phyloP scores from a whole-genome alignment of 2,329 filamentous ascomycete genomes.

The Cercospora beticola region DNA sequence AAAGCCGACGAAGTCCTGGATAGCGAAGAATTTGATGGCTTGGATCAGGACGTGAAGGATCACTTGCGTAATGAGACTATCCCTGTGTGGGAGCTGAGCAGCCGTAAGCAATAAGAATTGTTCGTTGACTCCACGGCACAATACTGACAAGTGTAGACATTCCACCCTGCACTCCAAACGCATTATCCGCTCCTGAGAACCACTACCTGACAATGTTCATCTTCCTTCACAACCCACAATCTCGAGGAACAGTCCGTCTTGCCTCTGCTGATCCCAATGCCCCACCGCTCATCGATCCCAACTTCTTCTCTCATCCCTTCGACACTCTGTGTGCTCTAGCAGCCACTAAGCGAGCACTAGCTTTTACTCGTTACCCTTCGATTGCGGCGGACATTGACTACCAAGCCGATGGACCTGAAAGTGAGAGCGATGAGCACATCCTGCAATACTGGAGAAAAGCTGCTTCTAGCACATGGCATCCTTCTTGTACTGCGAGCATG shows the following conservation, averaged over 20 bases:
- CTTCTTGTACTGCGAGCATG: background rate
- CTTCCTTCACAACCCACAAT: background rate
- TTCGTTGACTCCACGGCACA: background rate
- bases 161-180: background rate
- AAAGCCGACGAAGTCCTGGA: background rate
- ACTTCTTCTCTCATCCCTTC: background rate
- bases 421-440: background rate
- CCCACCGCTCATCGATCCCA: background rate
- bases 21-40: background rate
- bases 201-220: background rate
- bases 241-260: background rate
- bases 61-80: background rate
- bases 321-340: background rate
- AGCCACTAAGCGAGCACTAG: background rate
- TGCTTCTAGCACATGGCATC: background rate
- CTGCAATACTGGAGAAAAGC: background rate
- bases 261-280: background rate
- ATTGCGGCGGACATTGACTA: background rate
- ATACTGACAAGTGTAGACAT: background rate
- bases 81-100: background rate
- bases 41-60: background rate
- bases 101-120: background rate
- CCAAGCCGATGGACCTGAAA: background rate
- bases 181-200: background rate
- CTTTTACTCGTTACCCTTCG: background rate